Base-by-base conservation (phyloP, 345 rosid genomes). In the Arabidopsis suecica region DNA sequence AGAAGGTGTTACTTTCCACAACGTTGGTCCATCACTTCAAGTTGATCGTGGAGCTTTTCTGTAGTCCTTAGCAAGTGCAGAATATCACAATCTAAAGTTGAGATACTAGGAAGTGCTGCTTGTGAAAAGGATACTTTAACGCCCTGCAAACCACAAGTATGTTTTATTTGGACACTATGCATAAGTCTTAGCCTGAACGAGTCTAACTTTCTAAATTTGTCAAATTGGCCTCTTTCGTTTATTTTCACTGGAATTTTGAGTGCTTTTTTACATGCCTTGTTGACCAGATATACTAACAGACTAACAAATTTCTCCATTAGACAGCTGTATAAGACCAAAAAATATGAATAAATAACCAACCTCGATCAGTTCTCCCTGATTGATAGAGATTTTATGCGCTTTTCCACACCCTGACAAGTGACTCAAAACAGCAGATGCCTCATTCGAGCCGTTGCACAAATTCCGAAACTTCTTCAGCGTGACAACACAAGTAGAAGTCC, bases 21-120 rank as follows among this genome's bases (percentile, higher is more conserved):
- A 13, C 84, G 96, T 57, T 65, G 88, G 76, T 93, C 90, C 71
- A 87, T 83, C 73, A 88, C 72, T 23, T 82, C 78, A 56, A 94
- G 88, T 79, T 88, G 97, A 45, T 88, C 84, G 73, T 88, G 93
- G 81, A 91, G 96, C 90, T 81, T 91, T 81, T 94, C 95, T 58
- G 83, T 82, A 11, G 95, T 89, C 85, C 88, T 87, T 66, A 86
- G 75, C 85, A 91, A 81, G 83, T 87, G 93, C 82, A 94, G 84
- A 71, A 87, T 65, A 48, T 94, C 93, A 64, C 69, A 82, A 73
- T 91, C 98, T 76, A 91, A 82, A 51, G 81, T 84, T 42, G 97
- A 84, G 74, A 86, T 36, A 37, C 73, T 38, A 20, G 91, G 80
- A 72, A 85, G 85, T 14, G 84, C 74, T 51, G 83, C 83, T 30